These are phyloP conservation scores for Eudorina sp. DNA, from an alignment of 139 green algal species.

Conservation along the genomic window DNA sequence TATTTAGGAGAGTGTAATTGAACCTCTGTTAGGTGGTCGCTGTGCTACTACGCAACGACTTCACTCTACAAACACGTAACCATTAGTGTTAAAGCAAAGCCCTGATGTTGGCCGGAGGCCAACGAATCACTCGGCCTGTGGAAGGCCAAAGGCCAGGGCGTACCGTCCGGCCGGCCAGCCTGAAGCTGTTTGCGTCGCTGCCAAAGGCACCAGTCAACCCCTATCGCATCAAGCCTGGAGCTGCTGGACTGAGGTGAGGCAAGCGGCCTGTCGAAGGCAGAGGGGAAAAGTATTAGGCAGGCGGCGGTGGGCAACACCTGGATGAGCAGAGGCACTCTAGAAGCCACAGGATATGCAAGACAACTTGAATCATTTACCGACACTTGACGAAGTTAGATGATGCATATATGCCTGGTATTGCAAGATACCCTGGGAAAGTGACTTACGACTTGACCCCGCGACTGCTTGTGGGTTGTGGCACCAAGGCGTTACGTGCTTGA, in stretches of 20 bases:
- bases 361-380: not conserved
- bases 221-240: conserved; percentile 25
- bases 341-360: not conserved
- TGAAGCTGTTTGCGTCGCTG: not conserved
- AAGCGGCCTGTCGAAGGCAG: not conserved
- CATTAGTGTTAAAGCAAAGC: not conserved
- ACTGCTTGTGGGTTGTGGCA: no score
- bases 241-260: conserved; percentile 21
- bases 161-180: not conserved
- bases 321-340: not conserved
- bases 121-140: conserved; percentile 2
- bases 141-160: not conserved
- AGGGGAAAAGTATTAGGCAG: not conserved
- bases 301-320: conserved; percentile 29
- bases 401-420: no score
- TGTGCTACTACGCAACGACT: not conserved
- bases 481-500: no score
- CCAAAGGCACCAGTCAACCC: not conserved
- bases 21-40: not conserved
- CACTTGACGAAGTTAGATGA: no score
- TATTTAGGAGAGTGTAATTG: not conserved
- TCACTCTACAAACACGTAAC: not conserved
- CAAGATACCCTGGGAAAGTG: no score
- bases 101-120: conserved; percentile 25
- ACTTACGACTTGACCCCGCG: no score